Evolutionary conservation across 495 filamentous ascomycete genomes (phyloP).

Genomic region (Xylaria bambusicola): DNA sequence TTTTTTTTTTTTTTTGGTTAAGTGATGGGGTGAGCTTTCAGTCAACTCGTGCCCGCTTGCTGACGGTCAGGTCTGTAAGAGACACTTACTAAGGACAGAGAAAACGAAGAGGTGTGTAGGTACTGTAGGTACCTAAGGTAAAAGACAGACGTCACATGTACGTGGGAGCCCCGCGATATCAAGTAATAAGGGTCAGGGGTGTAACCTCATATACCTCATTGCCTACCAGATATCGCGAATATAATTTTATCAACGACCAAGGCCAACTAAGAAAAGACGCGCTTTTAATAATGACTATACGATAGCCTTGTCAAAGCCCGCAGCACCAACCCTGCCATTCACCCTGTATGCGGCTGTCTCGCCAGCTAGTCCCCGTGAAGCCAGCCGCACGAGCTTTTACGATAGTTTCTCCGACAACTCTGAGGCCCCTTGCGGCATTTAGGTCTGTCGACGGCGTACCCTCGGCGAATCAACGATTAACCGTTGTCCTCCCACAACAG

Average conservation of each 20-base stretch:
- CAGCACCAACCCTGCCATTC: neutral
- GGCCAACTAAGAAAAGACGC: no score
- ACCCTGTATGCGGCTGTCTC: neutral
- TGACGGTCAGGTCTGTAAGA: no score
- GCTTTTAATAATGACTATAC: neutral
- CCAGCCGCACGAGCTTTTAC: neutral
- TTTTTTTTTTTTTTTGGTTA: no score
- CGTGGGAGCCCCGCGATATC: neutral
- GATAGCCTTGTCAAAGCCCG: neutral
- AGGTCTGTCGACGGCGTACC: neutral
- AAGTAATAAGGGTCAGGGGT: neutral
- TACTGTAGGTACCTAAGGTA: neutral
- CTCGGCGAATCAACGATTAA: neutral
- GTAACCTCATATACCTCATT: no score
- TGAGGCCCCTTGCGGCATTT: slow-evolving; percentile 9
- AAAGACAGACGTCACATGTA: slow-evolving; percentile 1
- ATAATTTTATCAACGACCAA: no score
- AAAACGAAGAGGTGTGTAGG: no score
- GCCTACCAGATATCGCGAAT: no score
- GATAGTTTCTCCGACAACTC: neutral
- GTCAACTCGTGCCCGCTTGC: no score
- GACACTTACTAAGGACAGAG: no score
- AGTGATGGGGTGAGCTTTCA: no score
- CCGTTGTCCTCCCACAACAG: neutral
- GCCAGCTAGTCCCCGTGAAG: slow-evolving; percentile 2